These are phyloP conservation scores for Trichoderma erinaceum DNA, from an alignment of 495 filamentous ascomycete species.

Conservation along the genomic window DNA sequence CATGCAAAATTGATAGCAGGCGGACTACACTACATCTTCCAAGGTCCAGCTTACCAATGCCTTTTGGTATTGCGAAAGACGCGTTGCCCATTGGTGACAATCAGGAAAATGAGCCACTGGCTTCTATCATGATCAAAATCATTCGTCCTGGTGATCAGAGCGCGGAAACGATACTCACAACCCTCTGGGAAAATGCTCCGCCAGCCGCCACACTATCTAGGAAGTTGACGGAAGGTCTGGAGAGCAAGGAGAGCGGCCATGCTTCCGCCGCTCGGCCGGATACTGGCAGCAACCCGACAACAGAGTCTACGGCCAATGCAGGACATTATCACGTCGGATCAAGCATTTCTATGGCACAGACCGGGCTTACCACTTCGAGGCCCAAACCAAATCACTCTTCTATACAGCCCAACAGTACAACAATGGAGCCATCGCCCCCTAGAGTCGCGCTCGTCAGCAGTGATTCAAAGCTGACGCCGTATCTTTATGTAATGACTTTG, in stretches of 20 bases:
- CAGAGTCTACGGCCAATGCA: not conserved
- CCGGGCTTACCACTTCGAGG: not conserved
- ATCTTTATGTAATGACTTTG: not conserved
- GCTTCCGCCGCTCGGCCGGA: not conserved
- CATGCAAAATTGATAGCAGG: not conserved
- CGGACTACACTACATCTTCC: not conserved
- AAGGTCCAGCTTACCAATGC: not conserved
- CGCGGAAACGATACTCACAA: not conserved
- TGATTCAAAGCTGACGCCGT: not conserved
- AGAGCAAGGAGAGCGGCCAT: too few species aligned
- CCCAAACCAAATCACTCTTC: not conserved
- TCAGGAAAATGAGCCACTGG: not conserved
- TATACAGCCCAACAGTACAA: not conserved
- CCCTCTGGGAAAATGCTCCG: not conserved
- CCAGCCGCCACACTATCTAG: not conserved
- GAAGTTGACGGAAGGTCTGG: too few species aligned
- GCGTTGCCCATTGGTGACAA: not conserved
- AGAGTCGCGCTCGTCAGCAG: not conserved
- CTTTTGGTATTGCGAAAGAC: not conserved
- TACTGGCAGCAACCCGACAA: not conserved
- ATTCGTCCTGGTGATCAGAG: not conserved
- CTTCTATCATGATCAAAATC: not conserved
- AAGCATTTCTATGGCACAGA: not conserved
- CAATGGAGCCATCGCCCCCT: not conserved
- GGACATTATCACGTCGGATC: not conserved